Base-by-base conservation (phyloP, 2,329 filamentous ascomycete species). In the Cladophialophora exuberans region DNA sequence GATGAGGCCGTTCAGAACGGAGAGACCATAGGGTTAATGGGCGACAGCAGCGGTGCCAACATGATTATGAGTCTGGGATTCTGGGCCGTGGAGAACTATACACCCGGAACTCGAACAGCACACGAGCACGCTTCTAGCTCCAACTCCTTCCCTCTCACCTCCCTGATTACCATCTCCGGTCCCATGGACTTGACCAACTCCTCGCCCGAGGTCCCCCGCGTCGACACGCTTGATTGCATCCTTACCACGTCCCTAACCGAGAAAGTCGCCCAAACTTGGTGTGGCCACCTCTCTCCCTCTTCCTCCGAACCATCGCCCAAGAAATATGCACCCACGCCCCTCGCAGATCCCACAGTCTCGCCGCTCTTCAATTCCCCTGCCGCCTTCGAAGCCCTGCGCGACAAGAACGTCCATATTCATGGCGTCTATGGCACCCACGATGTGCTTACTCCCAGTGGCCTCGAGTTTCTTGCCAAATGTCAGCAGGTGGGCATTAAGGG, bases 41-140 rank as follows among this genome's bases (percentile, higher is more conserved):
- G 82, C 1, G 82, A 84, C 51, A 81, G 78, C 0, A 77, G 80
- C 0, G 82, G 82, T 0, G 81, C 75, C 0, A 84, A 84, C 55
- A 70, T 84, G 3, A 72, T 76, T 0, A 7, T 55, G 35, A 70
- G 72, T 3, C 58, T 79, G 18, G 38, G 65, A 65, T 25, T 55
- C 58, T 63, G 61, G 61, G 60, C 56, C 4, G 54, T 46, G 22
- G 25, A 55, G 33, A 31, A 59, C 10, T 54, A 54, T 38, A 26
- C 11, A 5, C 6, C 20, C 3, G 3, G 6, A 39, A 18, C 15
- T 28, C 20, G 22, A 26, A 22, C 26, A 13, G 15, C 6, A 20
- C 15, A 25, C 70, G 65, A 0, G 68, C 71, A 2, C 23, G 3
- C 4, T 48, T 7, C 5, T 11, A 25, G 18, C 23, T 17, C 33